Evolutionary conservation across 176 grass and related monocot species (phyloP).

Genomic region (Puya raimondii): DNA sequence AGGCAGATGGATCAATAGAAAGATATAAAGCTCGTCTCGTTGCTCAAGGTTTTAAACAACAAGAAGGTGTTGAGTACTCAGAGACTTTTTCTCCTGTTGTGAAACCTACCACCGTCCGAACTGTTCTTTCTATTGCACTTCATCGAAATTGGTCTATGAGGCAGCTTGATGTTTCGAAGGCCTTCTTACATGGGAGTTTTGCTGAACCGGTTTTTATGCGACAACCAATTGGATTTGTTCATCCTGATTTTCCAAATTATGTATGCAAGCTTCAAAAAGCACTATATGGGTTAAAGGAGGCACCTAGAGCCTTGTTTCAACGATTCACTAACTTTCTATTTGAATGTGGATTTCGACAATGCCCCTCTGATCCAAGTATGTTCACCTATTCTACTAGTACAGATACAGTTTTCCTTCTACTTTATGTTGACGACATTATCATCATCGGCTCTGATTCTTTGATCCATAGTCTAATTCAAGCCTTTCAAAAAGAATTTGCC

Average conservation of each 20-base stretch:
- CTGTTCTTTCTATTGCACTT: background rate
- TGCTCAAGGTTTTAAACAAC: too few species aligned
- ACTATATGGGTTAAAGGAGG: background rate
- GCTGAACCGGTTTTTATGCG: too few species aligned
- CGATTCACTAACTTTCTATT: background rate
- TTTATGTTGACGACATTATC: background rate
- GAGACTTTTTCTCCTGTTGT: background rate
- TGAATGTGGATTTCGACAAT: background rate
- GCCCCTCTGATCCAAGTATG: background rate
- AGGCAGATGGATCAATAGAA: too few species aligned
- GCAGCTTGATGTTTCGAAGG: slow-evolving; percentile 8
- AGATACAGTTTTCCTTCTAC: background rate
- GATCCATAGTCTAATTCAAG: background rate
- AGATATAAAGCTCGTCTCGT: too few species aligned
- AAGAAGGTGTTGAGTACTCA: background rate
- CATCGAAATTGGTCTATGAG: background rate
- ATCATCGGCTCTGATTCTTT: background rate
- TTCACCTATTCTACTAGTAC: background rate
- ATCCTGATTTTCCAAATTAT: background rate
- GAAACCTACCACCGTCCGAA: background rate
- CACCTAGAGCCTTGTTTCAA: background rate
- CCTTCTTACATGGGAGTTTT: too few species aligned
- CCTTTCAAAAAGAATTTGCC: background rate
- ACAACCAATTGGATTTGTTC: background rate
- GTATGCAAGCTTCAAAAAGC: background rate